Base-by-base conservation (phyloP, 352 stramenopile genomes). In the Peronospora farinosa region DNA sequence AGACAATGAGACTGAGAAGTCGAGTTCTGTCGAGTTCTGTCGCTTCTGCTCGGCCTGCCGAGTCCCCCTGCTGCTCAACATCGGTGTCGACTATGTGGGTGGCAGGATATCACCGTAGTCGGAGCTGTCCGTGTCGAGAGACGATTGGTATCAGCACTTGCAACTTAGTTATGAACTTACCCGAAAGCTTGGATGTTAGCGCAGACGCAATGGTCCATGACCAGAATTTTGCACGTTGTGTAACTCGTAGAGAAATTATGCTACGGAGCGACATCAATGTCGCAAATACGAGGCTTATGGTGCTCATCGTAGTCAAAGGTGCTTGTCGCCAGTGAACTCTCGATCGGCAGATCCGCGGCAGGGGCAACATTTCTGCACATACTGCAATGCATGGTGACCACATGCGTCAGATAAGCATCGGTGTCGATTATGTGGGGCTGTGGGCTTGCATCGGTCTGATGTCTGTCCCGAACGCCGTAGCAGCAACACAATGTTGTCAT, bases 11-110 rank as follows among this genome's bases (percentile, higher is more conserved):
- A 32, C 53, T 28, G 54, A 19, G 39, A 68, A 19, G 74, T 74
- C 43, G 72, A 84, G 59, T 89, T 87, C 41, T 88, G 78, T 42
- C 64, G 69, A n/a, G 10, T 83, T 88, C 13, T 88, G 78, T 37
- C 64, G 69, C 10, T 82, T 88, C 12, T 88, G 78, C 36, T 63
- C 75, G n/a, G 69, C 74, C 9, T 87, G 86, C 48, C 67, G 78
- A 27, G 75, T 30, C 78, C 87, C 48, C 75, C 61, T n/a, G 74
- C 78, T 9, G 40, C 51, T 17, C 73, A 88, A 54, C 78, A 86
- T 51, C 66, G 72, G 10, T 88, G 78, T 48, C 72, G 78, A 11
- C 60, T 79, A n/a, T 88, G 78, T 38, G 73, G 0, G 57, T 74
- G 1, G 61, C 70, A 0, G 78, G 78, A 10, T 56, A 74, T 40